phyloP scores from a whole-genome alignment of 164 flowering plant species.

The Chloranthus sessilifolius region DNA sequence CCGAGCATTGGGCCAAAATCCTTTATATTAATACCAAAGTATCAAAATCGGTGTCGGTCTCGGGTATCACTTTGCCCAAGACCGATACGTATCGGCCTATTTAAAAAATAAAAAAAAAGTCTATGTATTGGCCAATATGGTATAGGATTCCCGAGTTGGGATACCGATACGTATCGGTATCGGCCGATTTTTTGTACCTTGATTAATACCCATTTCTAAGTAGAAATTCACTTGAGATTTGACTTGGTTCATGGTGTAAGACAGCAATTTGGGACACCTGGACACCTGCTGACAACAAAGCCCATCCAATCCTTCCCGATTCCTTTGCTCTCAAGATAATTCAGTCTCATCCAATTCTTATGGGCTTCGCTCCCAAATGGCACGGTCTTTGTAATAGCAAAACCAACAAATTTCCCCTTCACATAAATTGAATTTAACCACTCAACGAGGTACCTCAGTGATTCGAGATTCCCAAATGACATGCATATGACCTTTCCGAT shows the following conservation, averaged over 20 bases:
- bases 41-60: too few species aligned
- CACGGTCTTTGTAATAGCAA: conserved; percentile 44
- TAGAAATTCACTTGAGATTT: conserved; percentile 59
- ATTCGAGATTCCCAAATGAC: conserved; percentile 60
- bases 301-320: conserved; percentile 94
- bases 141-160: too few species aligned
- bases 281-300: conserved; percentile 52
- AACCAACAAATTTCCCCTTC: conserved; percentile 60
- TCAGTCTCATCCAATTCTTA: conserved; percentile 63
- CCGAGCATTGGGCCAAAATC: conserved; percentile 99
- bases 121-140: too few species aligned
- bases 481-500: conserved; percentile 76
- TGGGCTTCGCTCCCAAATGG: conserved; percentile 38
- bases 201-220: conserved; percentile 72
- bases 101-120: too few species aligned
- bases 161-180: too few species aligned
- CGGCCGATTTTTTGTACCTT: too few species aligned
- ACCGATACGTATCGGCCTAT: too few species aligned
- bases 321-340: conserved; percentile 65
- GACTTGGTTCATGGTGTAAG: conserved; percentile 57
- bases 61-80: too few species aligned
- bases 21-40: too few species aligned
- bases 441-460: conserved; percentile 35
- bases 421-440: conserved; percentile 82
- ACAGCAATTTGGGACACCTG: conserved; percentile 72